A percentile compares a stretch with the other conserved stretches of the same genome.
Evolutionary conservation across 768 basidiomycete genomes (phyloP).

Genomic region (Fibroporia radiculosa): DNA sequence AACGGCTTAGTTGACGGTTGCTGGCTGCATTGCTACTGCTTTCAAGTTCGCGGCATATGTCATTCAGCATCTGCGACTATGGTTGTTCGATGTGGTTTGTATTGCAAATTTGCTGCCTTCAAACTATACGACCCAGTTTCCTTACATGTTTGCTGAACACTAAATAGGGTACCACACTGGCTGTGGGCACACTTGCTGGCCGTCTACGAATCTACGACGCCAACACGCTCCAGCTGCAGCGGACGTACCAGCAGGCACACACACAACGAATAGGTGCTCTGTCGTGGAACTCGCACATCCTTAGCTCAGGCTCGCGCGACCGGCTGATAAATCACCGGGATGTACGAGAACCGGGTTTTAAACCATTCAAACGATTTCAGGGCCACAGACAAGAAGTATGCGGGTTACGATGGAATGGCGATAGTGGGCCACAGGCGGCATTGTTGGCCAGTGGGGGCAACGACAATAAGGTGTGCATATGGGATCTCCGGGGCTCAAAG

Average conservation of each 20-base stretch:
- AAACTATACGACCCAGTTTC: not conserved
- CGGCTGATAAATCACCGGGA: constrained; percentile 89
- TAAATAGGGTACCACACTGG: constrained; percentile 70
- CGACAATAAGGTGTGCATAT: constrained; percentile 98
- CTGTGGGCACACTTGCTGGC: constrained; percentile 88
- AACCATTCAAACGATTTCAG: constrained; percentile 63
- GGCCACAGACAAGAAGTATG: constrained; percentile 94
- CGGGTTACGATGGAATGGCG: constrained; percentile 84
- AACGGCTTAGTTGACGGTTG: constrained; percentile 2
- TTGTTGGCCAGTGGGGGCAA: constrained; percentile 91
- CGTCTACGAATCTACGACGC: constrained; percentile 93
- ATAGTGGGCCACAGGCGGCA: constrained; percentile 37
- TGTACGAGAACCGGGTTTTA: constrained; percentile 59
- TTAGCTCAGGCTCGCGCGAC: constrained; percentile 89
- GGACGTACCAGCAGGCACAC: constrained; percentile 84
- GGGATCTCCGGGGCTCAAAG: constrained; percentile 75
- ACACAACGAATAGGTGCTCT: constrained; percentile 85
- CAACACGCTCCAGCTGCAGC: constrained; percentile 57
- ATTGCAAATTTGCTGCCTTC: not conserved
- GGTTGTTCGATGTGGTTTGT: too few relatives aligned
- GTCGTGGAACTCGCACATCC: constrained; percentile 85
- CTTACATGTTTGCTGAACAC: not conserved
- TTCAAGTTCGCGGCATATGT: too few relatives aligned
- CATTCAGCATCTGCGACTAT: too few relatives aligned
- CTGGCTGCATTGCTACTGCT: too few relatives aligned